Percentiles rank a stretch among this genome's conserved stretches.
Evolutionary conservation across 1,139 yeast genomes (phyloP).

Genomic region (Ogataea hybrid): DNA sequence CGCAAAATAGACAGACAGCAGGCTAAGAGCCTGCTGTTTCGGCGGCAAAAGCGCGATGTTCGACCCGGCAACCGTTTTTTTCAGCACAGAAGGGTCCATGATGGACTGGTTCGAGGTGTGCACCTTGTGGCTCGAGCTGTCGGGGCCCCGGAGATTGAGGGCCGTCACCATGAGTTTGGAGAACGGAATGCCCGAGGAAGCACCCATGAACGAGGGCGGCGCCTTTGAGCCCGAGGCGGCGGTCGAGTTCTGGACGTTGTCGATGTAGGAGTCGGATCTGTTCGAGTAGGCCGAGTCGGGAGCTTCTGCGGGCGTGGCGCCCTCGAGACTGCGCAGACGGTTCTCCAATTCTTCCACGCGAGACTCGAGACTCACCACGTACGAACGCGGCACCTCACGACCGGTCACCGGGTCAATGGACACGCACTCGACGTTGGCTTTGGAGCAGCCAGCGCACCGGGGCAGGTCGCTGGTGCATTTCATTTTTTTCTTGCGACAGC

Average conservation of each 20-base stretch:
- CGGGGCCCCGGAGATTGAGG: slow-evolving; percentile 49
- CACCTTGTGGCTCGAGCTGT: slow-evolving; percentile 7
- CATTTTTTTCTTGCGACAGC: slow-evolving; percentile 77
- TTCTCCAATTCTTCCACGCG: slow-evolving; percentile 55
- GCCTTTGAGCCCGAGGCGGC: slow-evolving; percentile 31
- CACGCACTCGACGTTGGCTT: slow-evolving; percentile 70
- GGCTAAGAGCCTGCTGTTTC: slow-evolving; percentile 64
- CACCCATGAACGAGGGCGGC: slow-evolving; percentile 42
- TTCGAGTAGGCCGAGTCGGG: neutral
- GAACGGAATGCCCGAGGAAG: slow-evolving; percentile 64
- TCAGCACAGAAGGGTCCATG: slow-evolving; percentile 31
- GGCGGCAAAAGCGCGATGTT: slow-evolving; percentile 57
- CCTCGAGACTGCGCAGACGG: slow-evolving; percentile 32
- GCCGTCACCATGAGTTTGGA: slow-evolving; percentile 77
- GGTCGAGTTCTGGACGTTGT: slow-evolving; percentile 18
- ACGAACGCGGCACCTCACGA: slow-evolving; percentile 78
- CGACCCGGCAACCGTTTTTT: slow-evolving; percentile 34
- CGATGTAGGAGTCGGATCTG: slow-evolving; percentile 1
- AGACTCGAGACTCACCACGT: slow-evolving; percentile 71
- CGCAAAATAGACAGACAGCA: slow-evolving; percentile 67
- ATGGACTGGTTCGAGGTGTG: slow-evolving; percentile 17
- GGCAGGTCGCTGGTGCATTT: slow-evolving; percentile 86
- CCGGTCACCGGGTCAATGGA: slow-evolving; percentile 89
- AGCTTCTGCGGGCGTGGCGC: slow-evolving; percentile 3
- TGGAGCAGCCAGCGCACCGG: slow-evolving; percentile 67